Evolutionary conservation across 2,329 filamentous ascomycete genomes (phyloP), one percentile per base, ranked within the genome.

Genomic region (Penicillium thymicola): DNA sequence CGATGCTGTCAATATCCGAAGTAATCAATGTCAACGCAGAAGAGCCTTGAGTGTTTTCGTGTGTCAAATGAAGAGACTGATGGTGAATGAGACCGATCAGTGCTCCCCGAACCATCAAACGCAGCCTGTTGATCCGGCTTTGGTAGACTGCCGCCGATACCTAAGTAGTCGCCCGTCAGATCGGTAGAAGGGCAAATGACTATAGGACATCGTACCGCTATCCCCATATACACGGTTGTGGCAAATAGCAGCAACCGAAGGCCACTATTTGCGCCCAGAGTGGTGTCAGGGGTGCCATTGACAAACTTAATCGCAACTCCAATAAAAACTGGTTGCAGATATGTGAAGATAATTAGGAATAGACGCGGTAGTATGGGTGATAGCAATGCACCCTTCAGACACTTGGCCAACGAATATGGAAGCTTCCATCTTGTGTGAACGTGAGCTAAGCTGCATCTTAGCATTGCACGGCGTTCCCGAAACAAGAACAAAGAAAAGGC

Each of bases 71-170:
- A 28, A 56, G 46, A 16, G 41, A 51, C 30, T 21, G 32, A 7
- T 30, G 11, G 32, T 56, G 54, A 30, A 56, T 38, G 25, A 56
- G 54, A 21, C 54, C 32, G 27, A 56, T 34, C 18, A 56, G 28
- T 21, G 54, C 54, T 30, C 54, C 54, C 18, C 48, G 54, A 11
- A 42, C 43, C 54, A 56, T 52, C 18, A 56, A 38, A 2, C 25
- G 40, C 21, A 56, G 40, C 34, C 48, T 43, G 23, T 52, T 56
- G 21, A 56, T 25, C 18, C 23, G 11, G 23, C 45, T 32, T 46
- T 25, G 48, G 18, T 56, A 56, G 25, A 44, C n/a, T 36, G 34
- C 34, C 7, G 43, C 30, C 4, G 51, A 47, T 6, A 47, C 30
- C 44, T 47, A n/a, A 30, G 23, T 32, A 14, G n/a, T 36, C 16